Percentiles rank a stretch among this genome's conserved stretches.
Evolutionary conservation across 1,139 yeast genomes (phyloP).

Genomic region (Kurtzmaniella quercitrusa): DNA sequence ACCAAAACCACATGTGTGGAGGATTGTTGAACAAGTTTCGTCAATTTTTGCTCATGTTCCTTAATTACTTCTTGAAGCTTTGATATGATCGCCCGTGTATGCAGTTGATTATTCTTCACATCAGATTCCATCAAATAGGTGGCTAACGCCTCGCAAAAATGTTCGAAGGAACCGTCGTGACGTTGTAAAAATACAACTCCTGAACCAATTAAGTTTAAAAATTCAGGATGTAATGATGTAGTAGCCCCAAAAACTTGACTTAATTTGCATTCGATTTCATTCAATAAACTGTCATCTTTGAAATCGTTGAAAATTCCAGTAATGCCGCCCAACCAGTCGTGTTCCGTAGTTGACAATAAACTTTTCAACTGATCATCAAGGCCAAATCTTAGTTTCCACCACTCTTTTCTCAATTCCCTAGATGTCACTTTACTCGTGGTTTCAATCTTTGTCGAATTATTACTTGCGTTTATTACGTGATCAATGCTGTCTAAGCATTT

Average conservation of each 20-base stretch:
- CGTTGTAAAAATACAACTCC: background rate
- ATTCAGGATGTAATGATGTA: background rate
- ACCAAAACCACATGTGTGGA: conserved; percentile 61
- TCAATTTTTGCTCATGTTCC: background rate
- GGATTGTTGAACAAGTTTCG: background rate
- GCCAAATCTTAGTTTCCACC: conserved; percentile 74
- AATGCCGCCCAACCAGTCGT: conserved; percentile 81
- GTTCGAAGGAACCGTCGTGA: background rate
- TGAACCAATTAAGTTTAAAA: background rate
- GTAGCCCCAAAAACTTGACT: background rate
- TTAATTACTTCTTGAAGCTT: background rate
- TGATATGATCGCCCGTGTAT: background rate
- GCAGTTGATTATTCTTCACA: background rate
- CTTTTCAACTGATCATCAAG: conserved; percentile 55
- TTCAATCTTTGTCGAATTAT: conserved; percentile 51
- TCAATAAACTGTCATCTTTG: conserved; percentile 11
- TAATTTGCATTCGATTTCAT: background rate
- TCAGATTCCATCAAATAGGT: background rate
- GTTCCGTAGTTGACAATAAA: conserved; percentile 58
- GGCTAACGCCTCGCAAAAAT: background rate
- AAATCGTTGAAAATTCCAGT: conserved; percentile 50
- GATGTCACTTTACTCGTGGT: conserved; percentile 50
- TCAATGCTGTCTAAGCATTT: conserved; percentile 44
- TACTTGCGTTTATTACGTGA: conserved; percentile 55
- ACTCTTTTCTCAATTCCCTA: conserved; percentile 56